phyloP scores from a whole-genome alignment of 2,329 filamentous ascomycete genomes.

The Aspergillus sclerotialis region DNA sequence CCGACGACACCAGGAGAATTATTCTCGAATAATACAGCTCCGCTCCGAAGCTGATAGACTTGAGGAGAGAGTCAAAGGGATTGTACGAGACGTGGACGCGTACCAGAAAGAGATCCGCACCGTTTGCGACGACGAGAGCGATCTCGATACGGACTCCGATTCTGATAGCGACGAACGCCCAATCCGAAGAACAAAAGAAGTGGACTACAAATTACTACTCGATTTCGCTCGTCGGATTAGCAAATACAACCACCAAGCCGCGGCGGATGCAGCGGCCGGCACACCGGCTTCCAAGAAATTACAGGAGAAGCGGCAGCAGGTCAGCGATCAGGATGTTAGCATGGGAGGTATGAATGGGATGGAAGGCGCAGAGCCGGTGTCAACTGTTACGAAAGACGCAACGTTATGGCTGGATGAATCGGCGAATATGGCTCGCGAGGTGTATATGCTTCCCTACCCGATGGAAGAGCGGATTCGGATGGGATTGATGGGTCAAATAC shows the following conservation, averaged over 20 bases:
- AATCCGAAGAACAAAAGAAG: conserved; percentile 23
- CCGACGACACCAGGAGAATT: conserved; percentile 38
- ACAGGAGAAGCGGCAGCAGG: conserved; percentile 12
- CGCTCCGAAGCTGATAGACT: conserved; percentile 33
- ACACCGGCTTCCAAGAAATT: conserved; percentile 11
- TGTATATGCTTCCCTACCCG: conserved; percentile 39
- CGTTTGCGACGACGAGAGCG: conserved; percentile 24
- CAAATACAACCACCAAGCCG: conserved; percentile 40
- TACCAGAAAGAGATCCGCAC: conserved; percentile 35
- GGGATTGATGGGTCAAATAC: conserved; percentile 40
- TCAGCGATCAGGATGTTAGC: conserved; percentile 21
- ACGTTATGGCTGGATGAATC: conserved; percentile 37
- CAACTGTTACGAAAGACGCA: conserved; percentile 32
- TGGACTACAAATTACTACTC: conserved; percentile 38
- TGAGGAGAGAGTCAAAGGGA: conserved; percentile 35
- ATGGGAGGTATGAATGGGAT: conserved; percentile 28
- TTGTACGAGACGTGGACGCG: conserved; percentile 32
- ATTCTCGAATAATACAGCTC: conserved; percentile 33
- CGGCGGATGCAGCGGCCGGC: conserved; percentile 34
- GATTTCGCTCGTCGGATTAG: conserved; percentile 41
- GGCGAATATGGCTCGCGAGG: conserved; percentile 32
- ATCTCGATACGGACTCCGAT: conserved; percentile 21
- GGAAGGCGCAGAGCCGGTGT: conserved; percentile 23
- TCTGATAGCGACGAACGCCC: conserved; percentile 6
- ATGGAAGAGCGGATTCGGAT: conserved; percentile 38